Percentiles rank a stretch among this genome's conserved stretches.
Evolutionary conservation across 2,329 filamentous ascomycete species (phyloP).

Genomic region (Trichoderma semiorbis): DNA sequence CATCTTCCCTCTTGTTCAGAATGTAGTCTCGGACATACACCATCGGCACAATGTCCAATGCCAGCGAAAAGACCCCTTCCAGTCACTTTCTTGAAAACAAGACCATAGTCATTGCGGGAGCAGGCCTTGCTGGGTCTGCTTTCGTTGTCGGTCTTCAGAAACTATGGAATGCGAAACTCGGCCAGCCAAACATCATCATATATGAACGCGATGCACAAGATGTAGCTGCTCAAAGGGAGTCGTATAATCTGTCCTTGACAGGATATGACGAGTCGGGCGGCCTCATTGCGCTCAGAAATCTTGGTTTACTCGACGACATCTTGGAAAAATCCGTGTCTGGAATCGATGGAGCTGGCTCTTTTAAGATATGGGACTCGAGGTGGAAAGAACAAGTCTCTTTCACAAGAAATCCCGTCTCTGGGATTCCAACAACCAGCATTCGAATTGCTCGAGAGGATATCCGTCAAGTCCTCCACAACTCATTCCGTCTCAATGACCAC

Average conservation of each 20-base stretch:
- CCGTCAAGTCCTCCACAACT: conserved; percentile 33
- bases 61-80: conserved; percentile 18
- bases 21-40: not conserved
- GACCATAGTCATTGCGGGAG: conserved; percentile 38
- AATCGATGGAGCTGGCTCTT: conserved; percentile 30
- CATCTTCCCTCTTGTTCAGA: not conserved
- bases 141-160: conserved; percentile 37
- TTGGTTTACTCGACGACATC: conserved; percentile 33
- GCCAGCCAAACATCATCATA: conserved; percentile 31
- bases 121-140: conserved; percentile 38
- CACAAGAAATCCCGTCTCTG: conserved; percentile 28
- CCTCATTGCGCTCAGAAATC: conserved; percentile 33
- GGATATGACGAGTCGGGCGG: conserved; percentile 29
- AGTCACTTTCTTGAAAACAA: conserved; percentile 32
- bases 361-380: conserved; percentile 40
- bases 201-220: conserved; percentile 36
- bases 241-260: conserved; percentile 34
- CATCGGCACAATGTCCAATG: not conserved
- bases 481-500: conserved; percentile 16
- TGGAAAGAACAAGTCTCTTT: conserved; percentile 36
- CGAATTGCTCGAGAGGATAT: conserved; percentile 38
- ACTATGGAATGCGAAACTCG: conserved; percentile 30
- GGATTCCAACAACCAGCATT: conserved; percentile 36
- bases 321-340: conserved; percentile 24
- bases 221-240: conserved; percentile 25